Evolutionary conservation across 441 rosid species (phyloP), one percentile per base, ranked within the genome.

Genomic region (Daphne laureola): DNA sequence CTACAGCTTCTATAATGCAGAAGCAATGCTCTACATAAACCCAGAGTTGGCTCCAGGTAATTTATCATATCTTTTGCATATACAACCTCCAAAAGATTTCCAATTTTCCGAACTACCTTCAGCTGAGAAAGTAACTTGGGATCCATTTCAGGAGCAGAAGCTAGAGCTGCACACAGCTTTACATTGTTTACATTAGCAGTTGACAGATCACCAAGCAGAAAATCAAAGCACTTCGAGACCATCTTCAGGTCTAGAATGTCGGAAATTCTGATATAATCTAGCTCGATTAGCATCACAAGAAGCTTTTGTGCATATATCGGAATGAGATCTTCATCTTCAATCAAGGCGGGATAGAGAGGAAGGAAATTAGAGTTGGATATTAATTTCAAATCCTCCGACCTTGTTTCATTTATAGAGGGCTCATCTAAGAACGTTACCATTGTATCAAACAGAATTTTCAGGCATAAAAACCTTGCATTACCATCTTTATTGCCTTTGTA

Each of bases 261-360:
- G 1, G 89, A 71, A 65, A 93, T 75, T 62, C 86, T 80, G 51
- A 93, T 89, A 73, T 73, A 78, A 51, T 75, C 66, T 17, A 76
- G 77, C 70, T 89, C 97, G 35, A 89, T 85, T 36, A 89, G 91
- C 95, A 89, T 89, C 72, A 93, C 80, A 16, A 93, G 89, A 53
- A 93, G 90, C 83, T 85, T 93, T 71, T 93, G 97, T 0, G 96
- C 96, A 65, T 89, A 87, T 73, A 89, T 91, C 55, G 98, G 98
- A 61, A 89, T 89, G 46, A 94, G 98, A 67, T 93, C 98, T 76
- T 93, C 98, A 66, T 93, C 98, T 71, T 84, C 92, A 73, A 87
- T 82, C 70, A 93, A 62, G 61, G 78, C 59, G 57, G 98, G 98
- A 67, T 93, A 89, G 47, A 89, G 84, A 21, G 98, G 97, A 50